Evolutionary conservation across 2,329 filamentous ascomycete genomes (phyloP), one percentile per base, ranked within the genome.

Genomic region (Fusarium heterosporum): DNA sequence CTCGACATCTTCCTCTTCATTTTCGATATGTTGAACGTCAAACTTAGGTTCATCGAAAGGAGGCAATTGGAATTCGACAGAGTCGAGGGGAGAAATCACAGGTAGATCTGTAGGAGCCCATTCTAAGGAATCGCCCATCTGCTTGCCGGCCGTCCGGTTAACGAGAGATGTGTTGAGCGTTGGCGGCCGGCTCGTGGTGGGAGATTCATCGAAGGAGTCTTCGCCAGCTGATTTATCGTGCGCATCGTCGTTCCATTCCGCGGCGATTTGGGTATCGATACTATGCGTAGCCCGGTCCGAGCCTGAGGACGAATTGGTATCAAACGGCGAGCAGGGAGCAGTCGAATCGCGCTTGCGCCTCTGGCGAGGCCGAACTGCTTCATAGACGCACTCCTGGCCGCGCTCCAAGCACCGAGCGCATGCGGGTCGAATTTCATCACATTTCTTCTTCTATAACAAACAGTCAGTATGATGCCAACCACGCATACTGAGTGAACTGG

Each of bases 381-480:
- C 84, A 64, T 87, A 87, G 4, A 78, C 74, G 68, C 84, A 87
- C 22, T 82, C 78, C 43, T 83, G 76, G 48, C 78, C 78, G 39
- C 81, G 79, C 72, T 87, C 84, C 40, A 76, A 68, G 72, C 84
- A 87, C 39, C 84, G 83, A 22, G 80, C 77, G 69, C 84, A 87
- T 43, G 78, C 76, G 4, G 84, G 84, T 9, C 83, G 81, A 32
- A 74, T 77, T 73, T 87, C 84, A 69, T 87, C 83, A 68, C 84
- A 87, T 76, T 87, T 87, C 73, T 87, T 87, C 74, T 87, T 87
- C 84, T 87, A 61, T 64, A 17, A 19, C 10, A 17, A 36, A 40
- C 28, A 55, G 58, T 66, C 58, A 68, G 45, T 49, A 32, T 43
- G 45, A 39, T 39, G 25, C 25, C 28, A 36, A 43, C 13, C 39